Percentiles rank a stretch among this genome's conserved stretches.
phyloP scores from a whole-genome alignment of 139 green algal genomes.

The Coccomyxa sp. region DNA sequence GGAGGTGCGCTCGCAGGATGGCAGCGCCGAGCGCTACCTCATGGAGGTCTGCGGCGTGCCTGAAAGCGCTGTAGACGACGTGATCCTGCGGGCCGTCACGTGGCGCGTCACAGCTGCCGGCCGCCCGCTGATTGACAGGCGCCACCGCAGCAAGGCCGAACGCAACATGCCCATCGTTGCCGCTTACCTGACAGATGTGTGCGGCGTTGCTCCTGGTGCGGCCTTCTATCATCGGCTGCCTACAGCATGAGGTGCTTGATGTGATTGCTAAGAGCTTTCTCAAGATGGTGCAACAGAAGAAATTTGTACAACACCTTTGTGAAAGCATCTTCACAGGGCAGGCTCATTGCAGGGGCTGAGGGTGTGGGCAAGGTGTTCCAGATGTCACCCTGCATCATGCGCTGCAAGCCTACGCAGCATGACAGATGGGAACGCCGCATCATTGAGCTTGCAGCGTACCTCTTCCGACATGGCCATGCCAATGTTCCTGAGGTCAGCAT shows the following conservation, averaged over 20 bases:
- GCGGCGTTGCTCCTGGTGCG: slow-evolving; percentile 26
- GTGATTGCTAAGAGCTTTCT: background rate
- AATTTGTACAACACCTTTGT: background rate
- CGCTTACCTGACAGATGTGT: slow-evolving; percentile 39
- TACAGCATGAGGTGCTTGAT: background rate
- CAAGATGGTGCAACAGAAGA: background rate
- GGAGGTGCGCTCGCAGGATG: slow-evolving; percentile 25
- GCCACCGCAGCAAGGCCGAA: slow-evolving; percentile 31
- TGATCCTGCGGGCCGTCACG: slow-evolving; percentile 39
- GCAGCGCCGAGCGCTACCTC: slow-evolving; percentile 46
- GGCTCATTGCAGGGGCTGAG: slow-evolving; percentile 18
- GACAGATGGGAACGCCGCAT: slow-evolving; percentile 55
- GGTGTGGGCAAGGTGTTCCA: slow-evolving; percentile 42
- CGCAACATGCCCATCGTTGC: slow-evolving; percentile 45
- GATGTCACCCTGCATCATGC: slow-evolving; percentile 43
- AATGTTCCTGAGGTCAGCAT: slow-evolving; percentile 57
- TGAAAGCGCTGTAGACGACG: slow-evolving; percentile 26
- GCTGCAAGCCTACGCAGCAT: slow-evolving; percentile 54
- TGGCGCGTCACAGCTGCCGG: slow-evolving; percentile 57
- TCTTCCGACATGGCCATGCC: slow-evolving; percentile 41
- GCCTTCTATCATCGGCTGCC: background rate
- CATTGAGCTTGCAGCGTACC: slow-evolving; percentile 47
- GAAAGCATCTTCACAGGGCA: background rate
- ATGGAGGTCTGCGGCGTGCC: slow-evolving; percentile 37
- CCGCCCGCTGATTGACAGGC: slow-evolving; percentile 50